phyloP scores from a whole-genome alignment of 306 rosid genomes.

The Neltuma alba region DNA sequence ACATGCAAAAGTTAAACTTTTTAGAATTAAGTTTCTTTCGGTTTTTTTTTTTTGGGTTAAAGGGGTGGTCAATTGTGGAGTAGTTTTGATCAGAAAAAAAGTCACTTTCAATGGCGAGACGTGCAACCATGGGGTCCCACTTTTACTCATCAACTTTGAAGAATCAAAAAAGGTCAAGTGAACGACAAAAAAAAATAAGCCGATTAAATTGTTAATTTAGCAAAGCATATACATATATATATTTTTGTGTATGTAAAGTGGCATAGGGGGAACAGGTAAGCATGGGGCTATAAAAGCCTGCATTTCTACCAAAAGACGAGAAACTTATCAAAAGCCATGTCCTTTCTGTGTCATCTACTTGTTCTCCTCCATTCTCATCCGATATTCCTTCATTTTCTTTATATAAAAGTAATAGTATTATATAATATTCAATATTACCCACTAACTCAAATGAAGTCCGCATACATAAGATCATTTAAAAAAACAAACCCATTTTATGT shows the following conservation, averaged over 20 bases:
- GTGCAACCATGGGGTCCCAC: slow-evolving; percentile 43
- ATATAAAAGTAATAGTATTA: neutral
- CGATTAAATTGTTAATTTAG: slow-evolving; percentile 37
- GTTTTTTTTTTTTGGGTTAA: neutral
- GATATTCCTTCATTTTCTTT: neutral
- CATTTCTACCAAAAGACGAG: slow-evolving; percentile 72
- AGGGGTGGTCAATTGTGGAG: slow-evolving; percentile 27
- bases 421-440: too few species aligned
- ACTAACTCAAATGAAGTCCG: too few species aligned
- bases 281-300: slow-evolving; percentile 70
- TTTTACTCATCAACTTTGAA: slow-evolving; percentile 32
- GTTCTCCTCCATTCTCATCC: slow-evolving; percentile 38
- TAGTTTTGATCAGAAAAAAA: slow-evolving; percentile 33
- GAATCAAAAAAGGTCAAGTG: slow-evolving; percentile 24
- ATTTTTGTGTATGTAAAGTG: too few species aligned
- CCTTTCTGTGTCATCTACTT: slow-evolving; percentile 52
- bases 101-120: neutral
- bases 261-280: slow-evolving; percentile 57
- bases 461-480: neutral
- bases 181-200: slow-evolving; percentile 11
- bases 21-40: neutral
- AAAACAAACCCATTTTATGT: neutral
- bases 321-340: slow-evolving; percentile 40
- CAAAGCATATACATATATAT: neutral
- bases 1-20: slow-evolving; percentile 1